Evolutionary conservation across 2,329 filamentous ascomycete species (phyloP), one percentile per base, ranked within the genome.

Genomic region (Stemphylium beticola): DNA sequence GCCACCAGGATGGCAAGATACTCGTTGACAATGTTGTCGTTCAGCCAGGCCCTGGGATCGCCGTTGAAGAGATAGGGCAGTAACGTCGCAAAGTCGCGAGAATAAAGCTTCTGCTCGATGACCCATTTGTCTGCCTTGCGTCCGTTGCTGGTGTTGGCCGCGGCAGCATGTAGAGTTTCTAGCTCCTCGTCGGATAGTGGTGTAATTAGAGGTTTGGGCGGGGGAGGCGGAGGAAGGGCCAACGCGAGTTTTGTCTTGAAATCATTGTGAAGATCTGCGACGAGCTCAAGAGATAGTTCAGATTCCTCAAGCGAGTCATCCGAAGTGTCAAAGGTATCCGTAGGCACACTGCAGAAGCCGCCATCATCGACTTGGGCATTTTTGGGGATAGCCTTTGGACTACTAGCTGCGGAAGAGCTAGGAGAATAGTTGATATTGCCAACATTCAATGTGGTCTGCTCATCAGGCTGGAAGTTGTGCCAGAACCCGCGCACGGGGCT

Each of bases 21-120:
- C 12, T 84, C 84, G 63, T 91, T 90, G 63, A 93, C 84, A 45
- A 89, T 84, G 62, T 90, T 87, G 70, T 93, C 90, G 60, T 93
- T 92, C 6, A 93, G 81, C 90, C 90, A 93, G 8, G 77, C 72
- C 15, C 78, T 78, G 14, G 88, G 79, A 7, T 61, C 58, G 37
- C 72, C 72, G 29, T 67, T 69, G 61, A 73, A 72, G 14, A 60
- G 53, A 3, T 33, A 33, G 4, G 74, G 72, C 4, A 79, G 54
- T 4, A 92, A 75, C 41, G 82, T 87, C n/a, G 76, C 78, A 64
- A 92, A 87, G 67, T 91, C 88, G 47, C 85, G 83, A 2, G 77
- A 70, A 1, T 68, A 77, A 14, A 90, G 74, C 11, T 82, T 77
- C 39, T 60, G 37, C 0, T 48, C 39, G 12, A 65, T 53, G 32